Base-by-base conservation (phyloP, 257 asterid genomes). In the Craterostigma plantagineum region DNA sequence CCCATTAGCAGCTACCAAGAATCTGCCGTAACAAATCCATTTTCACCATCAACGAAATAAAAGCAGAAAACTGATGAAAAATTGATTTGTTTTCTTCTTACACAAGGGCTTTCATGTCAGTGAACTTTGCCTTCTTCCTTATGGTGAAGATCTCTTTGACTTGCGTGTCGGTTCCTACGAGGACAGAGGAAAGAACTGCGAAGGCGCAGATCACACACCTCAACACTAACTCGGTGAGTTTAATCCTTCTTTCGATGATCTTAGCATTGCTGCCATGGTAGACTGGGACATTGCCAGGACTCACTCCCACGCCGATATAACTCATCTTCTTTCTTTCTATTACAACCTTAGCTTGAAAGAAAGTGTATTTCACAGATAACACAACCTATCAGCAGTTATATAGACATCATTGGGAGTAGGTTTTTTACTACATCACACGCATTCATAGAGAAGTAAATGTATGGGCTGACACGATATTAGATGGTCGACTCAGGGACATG, bases 41-140 rank as follows among this genome's bases (percentile, higher is more conserved):
- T 23, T 37, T 42, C 45, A 8, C 14, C 11, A 8, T 10, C n/a
- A n/a, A n/a, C n/a, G n/a, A n/a, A n/a, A n/a, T n/a, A n/a, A 37
- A 37, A 37, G 8, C 4, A 41, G 12, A 41, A 14, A 14, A 37
- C 12, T 1, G 12, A 11, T 40, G 2, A 16, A 8, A 54, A 17
- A 34, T 16, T 12, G 8, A 9, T 40, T 14, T 7, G 11, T 1
- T 15, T 46, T 23, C 30, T 23, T 23, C 98, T 72, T 75, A 90
- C 99, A 83, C 76, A 36, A 84, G 81, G 43, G 93, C 74, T 63
- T 90, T 84, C 92, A 90, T 77, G 62, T 90, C 94, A 33, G 92
- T 90, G 43, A 75, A 90, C 54, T 68, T 80, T 51, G 99, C 99
- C 64, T 54, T 63, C 73, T 80, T 84, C 73, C 51, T 57, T 34